Base-by-base conservation (phyloP, 2,329 filamentous ascomycete species). In the Neofusicoccum umdonicola region DNA sequence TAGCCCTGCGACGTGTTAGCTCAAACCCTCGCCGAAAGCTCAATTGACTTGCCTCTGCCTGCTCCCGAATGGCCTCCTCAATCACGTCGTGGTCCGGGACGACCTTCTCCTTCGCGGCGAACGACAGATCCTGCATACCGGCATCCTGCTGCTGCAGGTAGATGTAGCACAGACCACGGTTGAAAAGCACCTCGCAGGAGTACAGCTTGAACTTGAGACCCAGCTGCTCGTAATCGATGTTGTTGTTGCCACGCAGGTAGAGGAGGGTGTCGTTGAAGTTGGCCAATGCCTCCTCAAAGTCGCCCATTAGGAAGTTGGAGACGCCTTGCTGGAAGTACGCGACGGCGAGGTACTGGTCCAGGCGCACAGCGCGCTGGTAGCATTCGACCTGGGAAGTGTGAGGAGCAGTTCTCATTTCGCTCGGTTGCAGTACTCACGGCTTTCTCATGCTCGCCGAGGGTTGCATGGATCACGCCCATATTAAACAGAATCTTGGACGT, bases 401-500 rank as follows among this genome's bases (percentile, higher is more conserved):
- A 64, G 58, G 48, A 48, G 45, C 37, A 3, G 9, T 69, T 69
- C 68, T 67, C 69, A 47, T 47, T 47, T n/a, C 45, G 34, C 44
- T 51, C 27, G 5, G 19, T 62, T 19, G 37, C 35, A 47, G 12
- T 27, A 75, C 92, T 78, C 83, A 97, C 94, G 74, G 95, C 95
- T 83, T 92, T 93, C 76, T 94, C 91, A 79, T 99, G 95, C 77
- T 98, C 93, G 70, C 95, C 95, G 17, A 99, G 84, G 0, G 95
- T 98, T 44, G 95, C 95, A 82, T 97, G 91, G 72, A 99, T 98
- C 44, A 99, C 94, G 71, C 95, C 95, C 79, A 94, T 96, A 75
- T 99, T 99, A 84, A 99, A 99, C 67, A 97, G 84, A 68, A 99
- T 99, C 83, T 97, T 98, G 71, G 95, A 97, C 0, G 95, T 99